Conservation (phyloP, 1,284 basidiomycete species). For the Kalmanozyma brasiliensis region DNA sequence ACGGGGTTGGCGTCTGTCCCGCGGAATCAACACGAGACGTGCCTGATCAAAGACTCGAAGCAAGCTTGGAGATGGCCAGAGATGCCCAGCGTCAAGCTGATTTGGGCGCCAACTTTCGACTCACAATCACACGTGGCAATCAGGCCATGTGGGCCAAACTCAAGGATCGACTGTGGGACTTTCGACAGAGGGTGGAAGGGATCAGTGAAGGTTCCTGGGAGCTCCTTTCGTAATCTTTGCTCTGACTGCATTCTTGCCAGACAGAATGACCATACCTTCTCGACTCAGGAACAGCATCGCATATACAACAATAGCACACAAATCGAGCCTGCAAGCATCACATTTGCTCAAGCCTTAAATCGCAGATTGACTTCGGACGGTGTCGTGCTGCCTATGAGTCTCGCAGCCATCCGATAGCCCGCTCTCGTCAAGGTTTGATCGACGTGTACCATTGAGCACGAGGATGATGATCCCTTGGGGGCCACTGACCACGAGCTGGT, state of each 20-base stretch:
- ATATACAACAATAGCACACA: too few relatives aligned
- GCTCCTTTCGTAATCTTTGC: conserved; percentile 14
- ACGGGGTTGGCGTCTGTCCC: background rate
- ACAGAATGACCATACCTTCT: too few relatives aligned
- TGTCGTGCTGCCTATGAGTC: too few relatives aligned
- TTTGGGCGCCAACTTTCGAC: conserved; percentile 21
- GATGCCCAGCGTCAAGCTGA: conserved; percentile 5
- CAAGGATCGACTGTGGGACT: conserved; percentile 58
- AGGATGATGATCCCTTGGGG: too few relatives aligned
- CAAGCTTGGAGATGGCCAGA: background rate
- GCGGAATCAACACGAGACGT: background rate
- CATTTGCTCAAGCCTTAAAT: background rate
- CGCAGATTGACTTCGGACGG: too few relatives aligned
- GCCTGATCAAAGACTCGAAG: background rate
- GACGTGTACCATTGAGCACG: too few relatives aligned
- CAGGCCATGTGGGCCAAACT: conserved; percentile 61
- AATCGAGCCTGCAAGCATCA: too few relatives aligned
- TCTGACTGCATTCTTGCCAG: too few relatives aligned
- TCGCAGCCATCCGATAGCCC: too few relatives aligned
- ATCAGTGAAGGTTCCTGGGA: conserved; percentile 50
- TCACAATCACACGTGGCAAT: conserved; percentile 48
- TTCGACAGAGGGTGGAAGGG: conserved; percentile 51
- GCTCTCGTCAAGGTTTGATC: too few relatives aligned
- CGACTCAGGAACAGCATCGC: too few relatives aligned
- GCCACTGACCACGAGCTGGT: too few relatives aligned